Evolutionary conservation across 1,139 yeast genomes (phyloP), one percentile per base, ranked within the genome.

Genomic region (Ogataea hybrid): DNA sequence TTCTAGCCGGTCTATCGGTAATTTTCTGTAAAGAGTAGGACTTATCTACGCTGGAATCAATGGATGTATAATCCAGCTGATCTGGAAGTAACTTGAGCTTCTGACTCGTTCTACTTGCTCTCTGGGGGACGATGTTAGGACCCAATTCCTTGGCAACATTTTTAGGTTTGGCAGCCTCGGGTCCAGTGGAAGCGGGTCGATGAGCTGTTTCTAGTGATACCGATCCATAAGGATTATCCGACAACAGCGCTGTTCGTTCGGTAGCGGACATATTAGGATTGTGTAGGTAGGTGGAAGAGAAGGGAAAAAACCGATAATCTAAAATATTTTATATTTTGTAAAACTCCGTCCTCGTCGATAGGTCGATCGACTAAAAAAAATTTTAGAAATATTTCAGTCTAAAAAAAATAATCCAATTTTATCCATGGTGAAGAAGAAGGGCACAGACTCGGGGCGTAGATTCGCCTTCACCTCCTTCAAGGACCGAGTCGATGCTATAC

Each of bases 1-100:
- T 84, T 51, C 97, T 70, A 0, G 98, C 97, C 1, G 94, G 84
- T n/a, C 84, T 75, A 50, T 92, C 97, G 32, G 84, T 88, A 50
- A 90, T 90, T 46, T 86, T 73, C 43, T 84, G 81, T 10, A 87
- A 89, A 54, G 63, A 54, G 32, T 51, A 50, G n/a, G 52, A 43
- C 37, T 46, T 47, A 27, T 43, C 51, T 10, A 39, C 49, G 17
- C 41, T 37, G 27, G 44, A 46, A 25, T 48, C 51, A n/a, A 39
- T 43, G 0, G 86, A 83, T 6, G 54, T 53, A 39, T 58, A 57
- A 25, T 59, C 62, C 15, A 57, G 48, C 43, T 85, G 90, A 47
- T 88, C 96, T 0, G 97, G 97, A 36, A 90, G 68, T 22, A 90
- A 68, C 59, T 89, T 88, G 49, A 90, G 73, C 63, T 87, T 90